phyloP scores from a whole-genome alignment of 345 rosid genomes.

The Pugionium cornutum region DNA sequence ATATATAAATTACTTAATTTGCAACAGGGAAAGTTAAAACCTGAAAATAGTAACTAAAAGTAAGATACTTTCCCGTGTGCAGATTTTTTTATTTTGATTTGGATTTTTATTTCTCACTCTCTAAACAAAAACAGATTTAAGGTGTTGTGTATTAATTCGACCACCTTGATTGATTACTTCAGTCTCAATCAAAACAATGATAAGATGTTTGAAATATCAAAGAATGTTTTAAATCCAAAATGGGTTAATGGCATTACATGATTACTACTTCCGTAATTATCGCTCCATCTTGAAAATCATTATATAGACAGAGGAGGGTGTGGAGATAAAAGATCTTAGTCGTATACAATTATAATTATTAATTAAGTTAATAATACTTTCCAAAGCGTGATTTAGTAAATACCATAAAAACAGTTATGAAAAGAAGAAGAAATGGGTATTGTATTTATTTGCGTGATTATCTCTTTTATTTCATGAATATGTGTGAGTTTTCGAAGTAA shows the following conservation, averaged over 20 bases:
- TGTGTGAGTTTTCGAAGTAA: constrained; percentile 15
- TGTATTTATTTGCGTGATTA: constrained; percentile 2
- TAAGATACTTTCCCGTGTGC: too few relatives aligned
- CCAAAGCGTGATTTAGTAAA: constrained; percentile 21
- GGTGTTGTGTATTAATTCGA: constrained; percentile 2
- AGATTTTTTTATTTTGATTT: too few relatives aligned
- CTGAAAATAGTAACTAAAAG: too few relatives aligned
- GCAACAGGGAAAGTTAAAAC: too few relatives aligned
- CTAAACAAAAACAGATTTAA: too few relatives aligned
- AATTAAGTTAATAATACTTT: background rate
- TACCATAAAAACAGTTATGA: background rate
- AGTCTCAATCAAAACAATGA: constrained; percentile 30
- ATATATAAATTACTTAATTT: too few relatives aligned
- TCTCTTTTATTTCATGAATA: constrained; percentile 11
- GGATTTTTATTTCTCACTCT: too few relatives aligned
- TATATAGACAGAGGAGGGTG: constrained; percentile 5
- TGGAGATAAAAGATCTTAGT: background rate
- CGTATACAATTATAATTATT: background rate
- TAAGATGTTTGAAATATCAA: constrained; percentile 6
- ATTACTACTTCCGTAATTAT: constrained; percentile 36
- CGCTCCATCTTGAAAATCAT: constrained; percentile 23
- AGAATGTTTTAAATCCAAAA: constrained; percentile 33
- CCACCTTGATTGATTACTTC: constrained; percentile 5
- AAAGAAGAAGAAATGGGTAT: background rate
- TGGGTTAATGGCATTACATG: constrained; percentile 11